Base-by-base conservation (phyloP, 306 rosid species). In the Vigna radiata region DNA sequence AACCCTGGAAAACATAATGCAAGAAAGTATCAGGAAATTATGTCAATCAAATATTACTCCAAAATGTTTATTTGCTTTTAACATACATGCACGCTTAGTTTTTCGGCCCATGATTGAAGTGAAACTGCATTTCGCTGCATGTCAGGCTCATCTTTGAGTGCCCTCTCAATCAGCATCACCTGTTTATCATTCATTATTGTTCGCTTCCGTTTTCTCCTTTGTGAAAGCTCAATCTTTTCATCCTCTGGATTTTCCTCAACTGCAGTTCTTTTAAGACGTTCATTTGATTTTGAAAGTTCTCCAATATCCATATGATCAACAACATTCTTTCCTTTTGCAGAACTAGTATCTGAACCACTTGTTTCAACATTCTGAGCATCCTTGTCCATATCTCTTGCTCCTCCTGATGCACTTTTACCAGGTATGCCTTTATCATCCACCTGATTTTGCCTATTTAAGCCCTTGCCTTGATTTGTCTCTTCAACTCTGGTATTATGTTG, bases 131-230 rank as follows among this genome's bases (percentile, higher is more conserved):
- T 88, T 62, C 98, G 86, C 75, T 95, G 98, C 97, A 95, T 92
- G 61, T 92, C 98, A 77, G 97, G 98, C 87, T 92, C 93, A 81
- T 88, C 92, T 68, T 87, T 46, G 74, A 95, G 85, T 27, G 97
- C 98, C 61, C 67, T 88, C 87, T 95, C 98, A 37, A 92, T 91
- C 25, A 88, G 47, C 12, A 43, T 31, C 76, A 95, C 82, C 86
- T 92, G 97, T 15, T 86, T 36, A 54, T 90, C 97, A 72, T 95
- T 95, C 98, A 92, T 95, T 82, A 95, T 86, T 43, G 92, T 95
- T 60, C 97, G 91, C 76, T 95, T 95, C 58, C 98, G 91, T 82
- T 90, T 95, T 85, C 88, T 89, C 86, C 91, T 84, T 82, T 68
- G 96, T 72, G 81, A 53, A 59, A 74, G 86, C 85, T 86, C 95